Evolutionary conservation across 2,329 filamentous ascomycete species (phyloP).

Genomic region (Ceratocystiopsis sp.): DNA sequence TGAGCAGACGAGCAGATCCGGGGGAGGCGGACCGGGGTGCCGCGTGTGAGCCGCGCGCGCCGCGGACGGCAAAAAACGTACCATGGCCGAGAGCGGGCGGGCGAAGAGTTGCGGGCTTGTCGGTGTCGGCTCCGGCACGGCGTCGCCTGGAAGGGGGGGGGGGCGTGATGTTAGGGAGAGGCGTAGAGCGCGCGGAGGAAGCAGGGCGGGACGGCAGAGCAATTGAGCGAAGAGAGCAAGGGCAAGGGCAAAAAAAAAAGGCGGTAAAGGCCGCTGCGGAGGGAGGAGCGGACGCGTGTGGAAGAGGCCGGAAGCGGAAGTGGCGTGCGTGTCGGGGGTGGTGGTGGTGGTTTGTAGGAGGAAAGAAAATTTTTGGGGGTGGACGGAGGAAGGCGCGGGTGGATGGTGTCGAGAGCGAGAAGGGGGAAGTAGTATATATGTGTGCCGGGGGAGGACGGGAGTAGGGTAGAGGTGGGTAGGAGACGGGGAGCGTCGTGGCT

Average conservation of each 20-base stretch:
- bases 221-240: not conserved
- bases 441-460: too few species aligned
- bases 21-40: too few species aligned
- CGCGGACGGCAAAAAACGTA: not conserved
- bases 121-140: too few species aligned
- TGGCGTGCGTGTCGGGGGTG: not conserved
- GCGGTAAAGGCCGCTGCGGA: not conserved
- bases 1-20: not conserved
- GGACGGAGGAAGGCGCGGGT: not conserved
- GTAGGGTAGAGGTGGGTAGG: too few species aligned
- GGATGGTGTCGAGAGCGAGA: constrained; percentile 1
- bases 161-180: too few species aligned
- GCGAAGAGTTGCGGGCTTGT: too few species aligned
- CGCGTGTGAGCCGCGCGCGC: not conserved
- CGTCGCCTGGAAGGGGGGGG: too few species aligned
- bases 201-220: not conserved
- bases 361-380: not conserved
- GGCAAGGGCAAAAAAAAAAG: not conserved
- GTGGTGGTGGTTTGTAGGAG: too few species aligned
- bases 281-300: not conserved
- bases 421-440: not conserved
- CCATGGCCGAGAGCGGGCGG: too few species aligned
- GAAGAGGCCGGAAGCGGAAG: constrained; percentile 1
- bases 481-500: constrained; percentile 3
- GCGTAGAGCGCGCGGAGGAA: too few species aligned